phyloP scores from a whole-genome alignment of 1,139 yeast genomes.

The Geotrichum phurueaensis region DNA sequence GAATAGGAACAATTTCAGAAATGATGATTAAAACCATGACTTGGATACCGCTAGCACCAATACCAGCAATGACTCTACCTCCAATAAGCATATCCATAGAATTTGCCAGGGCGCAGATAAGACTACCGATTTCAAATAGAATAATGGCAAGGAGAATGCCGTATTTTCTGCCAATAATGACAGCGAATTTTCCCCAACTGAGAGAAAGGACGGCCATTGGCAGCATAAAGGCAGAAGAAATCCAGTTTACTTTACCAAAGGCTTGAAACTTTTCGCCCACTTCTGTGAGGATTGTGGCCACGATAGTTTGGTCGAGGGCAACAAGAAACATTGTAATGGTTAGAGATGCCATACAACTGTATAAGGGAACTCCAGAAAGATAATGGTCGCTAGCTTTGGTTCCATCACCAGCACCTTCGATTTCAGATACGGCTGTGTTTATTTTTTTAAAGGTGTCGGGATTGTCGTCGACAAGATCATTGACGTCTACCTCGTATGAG shows the following conservation, averaged over 20 bases:
- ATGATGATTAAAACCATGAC: slow-evolving; percentile 53
- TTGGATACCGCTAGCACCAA: slow-evolving; percentile 69
- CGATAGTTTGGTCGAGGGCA: slow-evolving; percentile 61
- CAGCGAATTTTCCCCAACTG: slow-evolving; percentile 56
- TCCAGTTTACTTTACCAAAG: slow-evolving; percentile 56
- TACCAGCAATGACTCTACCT: slow-evolving; percentile 65
- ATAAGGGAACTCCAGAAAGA: slow-evolving; percentile 41
- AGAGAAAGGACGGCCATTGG: slow-evolving; percentile 56
- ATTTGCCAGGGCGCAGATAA: slow-evolving; percentile 52
- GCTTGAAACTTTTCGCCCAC: slow-evolving; percentile 51
- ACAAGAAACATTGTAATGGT: slow-evolving; percentile 50
- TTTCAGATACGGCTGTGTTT: neutral
- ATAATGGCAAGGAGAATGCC: slow-evolving; percentile 46
- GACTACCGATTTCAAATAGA: slow-evolving; percentile 58
- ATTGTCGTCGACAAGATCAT: no score
- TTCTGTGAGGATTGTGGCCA: slow-evolving; percentile 50
- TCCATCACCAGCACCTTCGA: slow-evolving; percentile 54
- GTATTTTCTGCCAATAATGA: slow-evolving; percentile 56
- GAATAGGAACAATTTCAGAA: slow-evolving; percentile 56
- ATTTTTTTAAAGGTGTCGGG: no score
- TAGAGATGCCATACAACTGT: slow-evolving; percentile 43
- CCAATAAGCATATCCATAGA: slow-evolving; percentile 59
- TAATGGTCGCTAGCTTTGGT: slow-evolving; percentile 47
- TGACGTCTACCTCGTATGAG: no score
- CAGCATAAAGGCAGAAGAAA: slow-evolving; percentile 53